A percentile compares a stretch with the other conserved stretches of the same genome.
Conservation (phyloP, 768 basidiomycete species). For the Hemileccinum rubropunctum region DNA sequence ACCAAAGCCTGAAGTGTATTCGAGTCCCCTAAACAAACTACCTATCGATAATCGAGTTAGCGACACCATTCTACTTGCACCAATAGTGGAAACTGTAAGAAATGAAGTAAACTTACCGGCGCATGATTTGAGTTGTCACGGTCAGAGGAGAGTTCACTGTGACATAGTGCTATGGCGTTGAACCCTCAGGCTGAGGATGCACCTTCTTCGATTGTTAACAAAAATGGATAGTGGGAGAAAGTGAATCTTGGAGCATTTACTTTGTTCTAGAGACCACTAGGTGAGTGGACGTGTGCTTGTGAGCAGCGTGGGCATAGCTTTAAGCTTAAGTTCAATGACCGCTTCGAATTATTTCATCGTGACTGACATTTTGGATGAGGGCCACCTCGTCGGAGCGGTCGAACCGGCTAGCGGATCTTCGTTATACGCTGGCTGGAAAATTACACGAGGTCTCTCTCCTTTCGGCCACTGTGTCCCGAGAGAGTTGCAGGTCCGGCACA, state of each 20-base stretch:
- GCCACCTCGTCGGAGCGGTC: neutral
- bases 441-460: neutral
- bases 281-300: neutral
- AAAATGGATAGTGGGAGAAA: neutral
- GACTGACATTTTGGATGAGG: neutral
- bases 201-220: neutral
- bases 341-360: neutral
- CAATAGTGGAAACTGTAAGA: neutral
- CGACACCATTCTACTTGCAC: neutral
- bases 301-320: neutral
- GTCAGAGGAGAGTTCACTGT: neutral
- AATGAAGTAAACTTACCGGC: neutral
- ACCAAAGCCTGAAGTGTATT: no score
- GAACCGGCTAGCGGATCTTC: neutral
- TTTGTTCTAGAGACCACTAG: neutral
- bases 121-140: neutral
- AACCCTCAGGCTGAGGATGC: neutral
- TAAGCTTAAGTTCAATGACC: neutral
- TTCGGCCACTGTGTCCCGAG: neutral
- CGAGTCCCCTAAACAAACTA: neutral
- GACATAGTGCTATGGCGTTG: no score
- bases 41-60: neutral
- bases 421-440: neutral
- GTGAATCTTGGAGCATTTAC: neutral
- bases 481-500: neutral